phyloP scores from a whole-genome alignment of 192 early-diverging fungal genomes.

The Backusella tarrabulga region DNA sequence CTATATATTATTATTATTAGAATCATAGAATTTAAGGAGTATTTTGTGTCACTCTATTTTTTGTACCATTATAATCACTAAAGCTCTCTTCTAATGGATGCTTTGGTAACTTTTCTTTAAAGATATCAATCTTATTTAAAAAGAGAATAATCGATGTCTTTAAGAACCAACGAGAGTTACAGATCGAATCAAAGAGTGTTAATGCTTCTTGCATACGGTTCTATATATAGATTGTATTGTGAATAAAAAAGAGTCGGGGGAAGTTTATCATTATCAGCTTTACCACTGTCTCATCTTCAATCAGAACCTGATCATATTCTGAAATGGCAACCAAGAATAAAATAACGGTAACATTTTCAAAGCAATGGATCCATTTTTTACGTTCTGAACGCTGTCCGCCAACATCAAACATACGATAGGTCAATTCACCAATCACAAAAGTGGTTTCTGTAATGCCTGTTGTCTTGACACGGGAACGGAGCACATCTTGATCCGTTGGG shows the following conservation, averaged over 20 bases:
- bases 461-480: slow-evolving; percentile 95
- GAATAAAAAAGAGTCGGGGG: neutral
- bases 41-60: neutral
- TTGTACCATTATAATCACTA: slow-evolving; percentile 79
- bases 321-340: slow-evolving; percentile 94
- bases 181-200: slow-evolving; percentile 96
- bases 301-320: slow-evolving; percentile 94
- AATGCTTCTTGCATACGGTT: slow-evolving; percentile 98
- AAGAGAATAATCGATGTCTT: slow-evolving; percentile 97
- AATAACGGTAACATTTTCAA: slow-evolving; percentile 96
- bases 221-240: slow-evolving; percentile 26
- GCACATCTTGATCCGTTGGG: slow-evolving; percentile 94
- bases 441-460: slow-evolving; percentile 96
- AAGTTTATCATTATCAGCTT: neutral
- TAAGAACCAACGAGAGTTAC: slow-evolving; percentile 97
- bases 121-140: slow-evolving; percentile 98
- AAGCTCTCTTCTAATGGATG: slow-evolving; percentile 89
- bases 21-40: neutral
- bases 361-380: slow-evolving; percentile 99
- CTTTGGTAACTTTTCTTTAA: slow-evolving; percentile 86
- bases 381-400: slow-evolving; percentile 97
- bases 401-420: slow-evolving; percentile 97
- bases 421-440: slow-evolving; percentile 90
- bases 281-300: slow-evolving; percentile 96
- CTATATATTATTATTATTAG: slow-evolving; percentile 9